phyloP scores from a whole-genome alignment of 768 basidiomycete genomes.

The Peribolospora baueri region DNA sequence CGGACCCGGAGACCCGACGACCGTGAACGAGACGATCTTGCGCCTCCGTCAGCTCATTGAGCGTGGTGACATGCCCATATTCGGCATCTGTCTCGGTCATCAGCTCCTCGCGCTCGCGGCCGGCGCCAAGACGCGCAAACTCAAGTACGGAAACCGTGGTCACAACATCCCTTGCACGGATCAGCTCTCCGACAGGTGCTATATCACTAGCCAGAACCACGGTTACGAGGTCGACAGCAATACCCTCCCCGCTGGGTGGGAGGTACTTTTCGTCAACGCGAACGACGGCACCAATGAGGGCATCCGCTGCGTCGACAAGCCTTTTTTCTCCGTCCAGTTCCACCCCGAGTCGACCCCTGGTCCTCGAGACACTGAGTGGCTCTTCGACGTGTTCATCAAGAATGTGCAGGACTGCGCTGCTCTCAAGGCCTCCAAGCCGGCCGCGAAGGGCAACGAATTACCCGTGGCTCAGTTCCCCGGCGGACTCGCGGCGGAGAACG shows the following conservation, averaged over 20 bases:
- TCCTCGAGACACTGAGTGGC: conserved; percentile 91
- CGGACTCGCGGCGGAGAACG: conserved; percentile 49
- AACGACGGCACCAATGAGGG: conserved; percentile 97
- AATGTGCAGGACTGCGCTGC: conserved; percentile 47
- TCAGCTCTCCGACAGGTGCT: conserved; percentile 77
- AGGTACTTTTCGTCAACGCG: conserved; percentile 81
- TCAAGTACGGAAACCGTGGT: conserved; percentile 99
- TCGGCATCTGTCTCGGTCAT: conserved; percentile 96
- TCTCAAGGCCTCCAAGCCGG: conserved; percentile 27
- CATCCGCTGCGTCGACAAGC: conserved; percentile 73
- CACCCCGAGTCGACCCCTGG: conserved; percentile 95
- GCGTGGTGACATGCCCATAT: conserved; percentile 41
- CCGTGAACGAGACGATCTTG: conserved; percentile 44
- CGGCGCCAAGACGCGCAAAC: conserved; percentile 83
- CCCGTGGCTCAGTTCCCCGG: conserved; percentile 20
- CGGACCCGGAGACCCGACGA: conserved; percentile 88
- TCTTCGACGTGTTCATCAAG: conserved; percentile 91
- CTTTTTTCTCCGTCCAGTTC: conserved; percentile 98
- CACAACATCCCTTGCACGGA: conserved; percentile 97
- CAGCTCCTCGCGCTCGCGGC: conserved; percentile 86
- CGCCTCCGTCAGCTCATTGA: conserved; percentile 41
- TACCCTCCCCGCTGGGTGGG: conserved; percentile 64
- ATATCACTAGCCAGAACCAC: conserved; percentile 98
- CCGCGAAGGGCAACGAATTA: conserved; percentile 21
- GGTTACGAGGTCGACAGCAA: conserved; percentile 76